Conservation (phyloP, 1,284 basidiomycete species). For the Leccinum insolens region DNA sequence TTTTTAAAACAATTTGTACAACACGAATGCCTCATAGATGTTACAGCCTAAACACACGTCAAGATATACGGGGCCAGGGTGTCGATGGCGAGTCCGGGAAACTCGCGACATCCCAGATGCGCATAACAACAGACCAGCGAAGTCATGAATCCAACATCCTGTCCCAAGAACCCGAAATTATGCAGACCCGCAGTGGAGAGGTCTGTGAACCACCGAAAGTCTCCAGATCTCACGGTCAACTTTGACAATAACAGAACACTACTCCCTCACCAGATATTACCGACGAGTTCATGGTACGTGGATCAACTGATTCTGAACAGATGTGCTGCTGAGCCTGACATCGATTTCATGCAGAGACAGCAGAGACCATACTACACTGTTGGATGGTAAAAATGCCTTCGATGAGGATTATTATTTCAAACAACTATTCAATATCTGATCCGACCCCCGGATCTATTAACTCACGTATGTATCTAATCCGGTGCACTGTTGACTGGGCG, state of each 20-base stretch:
- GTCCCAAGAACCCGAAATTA: constrained; percentile 4
- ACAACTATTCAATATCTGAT: neutral
- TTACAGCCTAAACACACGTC: constrained; percentile 52
- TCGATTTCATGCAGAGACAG: neutral
- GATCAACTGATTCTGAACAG: neutral
- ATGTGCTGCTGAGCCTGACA: neutral
- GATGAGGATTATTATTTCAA: neutral
- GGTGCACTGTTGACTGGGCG: neutral
- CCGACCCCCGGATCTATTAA: neutral
- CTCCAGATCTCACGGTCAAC: constrained; percentile 2
- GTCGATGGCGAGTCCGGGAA: constrained; percentile 43
- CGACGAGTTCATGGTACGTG: constrained; percentile 13
- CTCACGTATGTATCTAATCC: neutral
- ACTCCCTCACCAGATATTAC: neutral
- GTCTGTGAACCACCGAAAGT: constrained; percentile 12
- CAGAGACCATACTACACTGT: constrained; percentile 7
- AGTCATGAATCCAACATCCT: constrained; percentile 4
- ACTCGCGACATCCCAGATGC: constrained; percentile 18
- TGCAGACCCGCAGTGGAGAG: constrained; percentile 1
- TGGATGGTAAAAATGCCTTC: constrained; percentile 12
- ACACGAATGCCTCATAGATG: constrained; percentile 5
- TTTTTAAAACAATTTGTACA: constrained; percentile 3
- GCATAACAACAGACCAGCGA: constrained; percentile 1
- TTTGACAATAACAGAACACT: constrained; percentile 7
- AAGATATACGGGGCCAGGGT: constrained; percentile 46